Conservation (phyloP, 495 filamentous ascomycete genomes). For the Penicillium cataractarum region DNA sequence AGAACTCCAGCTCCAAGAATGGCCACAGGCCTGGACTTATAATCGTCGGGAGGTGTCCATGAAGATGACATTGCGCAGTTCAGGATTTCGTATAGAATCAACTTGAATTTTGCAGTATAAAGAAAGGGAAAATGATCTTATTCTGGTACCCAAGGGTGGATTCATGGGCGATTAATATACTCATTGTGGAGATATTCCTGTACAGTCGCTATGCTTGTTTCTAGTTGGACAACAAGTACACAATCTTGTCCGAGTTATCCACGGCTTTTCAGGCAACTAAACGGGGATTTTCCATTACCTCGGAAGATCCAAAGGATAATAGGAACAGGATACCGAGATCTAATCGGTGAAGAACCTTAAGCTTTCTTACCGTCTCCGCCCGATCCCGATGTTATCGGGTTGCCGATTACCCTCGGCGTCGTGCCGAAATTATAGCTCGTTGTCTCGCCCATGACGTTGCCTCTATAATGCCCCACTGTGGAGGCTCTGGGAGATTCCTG, state of each 20-base stretch:
- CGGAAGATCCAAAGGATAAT: not conserved
- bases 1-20: constrained; percentile 53
- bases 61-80: constrained; percentile 8
- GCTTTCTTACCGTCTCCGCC: not conserved
- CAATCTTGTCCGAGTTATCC: not conserved
- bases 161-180: not conserved
- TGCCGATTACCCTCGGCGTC: not conserved
- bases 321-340: not conserved
- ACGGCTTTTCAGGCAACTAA: not conserved
- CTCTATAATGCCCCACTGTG: not conserved
- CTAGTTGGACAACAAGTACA: not conserved
- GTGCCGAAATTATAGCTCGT: not conserved
- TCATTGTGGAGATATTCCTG: not conserved
- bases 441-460: not conserved
- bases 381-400: not conserved
- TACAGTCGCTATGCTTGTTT: not conserved
- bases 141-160: not conserved
- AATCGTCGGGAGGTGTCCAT: constrained; percentile 39
- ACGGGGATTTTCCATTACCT: not conserved
- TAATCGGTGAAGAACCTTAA: not conserved
- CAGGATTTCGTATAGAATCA: not conserved
- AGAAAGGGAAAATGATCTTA: not conserved
- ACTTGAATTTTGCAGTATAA: not conserved
- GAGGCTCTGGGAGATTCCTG: not conserved
- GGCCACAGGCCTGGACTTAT: constrained; percentile 41